Percentiles rank a stretch among this genome's conserved stretches.
phyloP scores from a whole-genome alignment of 495 filamentous ascomycete species.

The Penicillium subrubescens region DNA sequence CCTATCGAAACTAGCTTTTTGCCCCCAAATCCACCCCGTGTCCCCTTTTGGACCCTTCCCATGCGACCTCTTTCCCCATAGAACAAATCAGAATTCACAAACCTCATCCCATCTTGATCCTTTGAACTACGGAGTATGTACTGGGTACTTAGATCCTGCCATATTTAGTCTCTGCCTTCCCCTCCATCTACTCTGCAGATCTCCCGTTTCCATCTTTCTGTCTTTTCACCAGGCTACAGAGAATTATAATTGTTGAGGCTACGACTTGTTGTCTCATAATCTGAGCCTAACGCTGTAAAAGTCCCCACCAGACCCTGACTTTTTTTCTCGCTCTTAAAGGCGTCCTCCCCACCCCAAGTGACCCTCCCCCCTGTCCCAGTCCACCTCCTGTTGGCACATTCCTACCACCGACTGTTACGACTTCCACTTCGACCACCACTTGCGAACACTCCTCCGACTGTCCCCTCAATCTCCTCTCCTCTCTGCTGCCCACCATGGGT shows the following conservation, averaged over 20 bases:
- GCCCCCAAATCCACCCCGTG: neutral
- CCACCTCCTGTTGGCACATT: neutral
- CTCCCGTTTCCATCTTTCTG: neutral
- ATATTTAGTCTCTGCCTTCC: neutral
- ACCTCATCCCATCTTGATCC: neutral
- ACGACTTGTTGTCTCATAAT: conserved; percentile 6
- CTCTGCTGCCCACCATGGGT: conserved; percentile 29
- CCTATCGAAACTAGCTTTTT: neutral
- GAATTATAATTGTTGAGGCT: conserved; percentile 1
- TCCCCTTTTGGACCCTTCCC: conserved; percentile 1
- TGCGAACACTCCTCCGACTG: neutral
- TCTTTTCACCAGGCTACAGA: neutral
- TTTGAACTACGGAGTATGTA: neutral
- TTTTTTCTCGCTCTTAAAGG: neutral
- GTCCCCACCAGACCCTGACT: neutral
- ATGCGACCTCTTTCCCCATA: conserved; percentile 14
- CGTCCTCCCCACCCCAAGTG: conserved; percentile 1
- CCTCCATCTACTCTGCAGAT: conserved; percentile 2
- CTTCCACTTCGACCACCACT: neutral
- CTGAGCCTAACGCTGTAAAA: neutral
- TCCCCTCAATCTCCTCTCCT: conserved; percentile 6
- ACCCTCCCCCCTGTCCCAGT: conserved; percentile 5
- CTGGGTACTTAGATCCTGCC: neutral
- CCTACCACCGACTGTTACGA: neutral
- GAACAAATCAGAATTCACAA: conserved; percentile 2